Evolutionary conservation across 2,329 filamentous ascomycete species (phyloP).

Genomic region (Trichothecium roseum): DNA sequence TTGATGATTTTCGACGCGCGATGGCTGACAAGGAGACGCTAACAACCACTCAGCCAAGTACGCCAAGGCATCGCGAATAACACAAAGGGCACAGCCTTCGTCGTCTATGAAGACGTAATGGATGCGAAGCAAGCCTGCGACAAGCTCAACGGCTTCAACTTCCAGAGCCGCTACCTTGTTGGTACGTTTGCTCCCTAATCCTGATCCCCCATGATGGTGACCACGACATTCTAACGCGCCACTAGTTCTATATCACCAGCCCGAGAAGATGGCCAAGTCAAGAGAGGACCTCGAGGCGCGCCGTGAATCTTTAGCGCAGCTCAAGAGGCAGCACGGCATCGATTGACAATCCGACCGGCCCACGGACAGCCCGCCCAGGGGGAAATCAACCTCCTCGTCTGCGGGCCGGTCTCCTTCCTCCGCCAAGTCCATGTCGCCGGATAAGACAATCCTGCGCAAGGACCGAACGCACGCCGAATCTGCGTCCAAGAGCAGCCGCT

Average conservation of each 20-base stretch:
- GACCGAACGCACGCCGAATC: conserved; percentile 23
- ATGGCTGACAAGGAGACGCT: conserved; percentile 7
- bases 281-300: conserved; percentile 90
- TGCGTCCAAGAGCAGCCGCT: conserved; percentile 15
- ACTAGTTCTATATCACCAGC: conserved; percentile 52
- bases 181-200: conserved; percentile 47
- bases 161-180: conserved; percentile 98
- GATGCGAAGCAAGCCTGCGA: conserved; percentile 98
- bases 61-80: conserved; percentile 95
- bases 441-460: conserved; percentile 35
- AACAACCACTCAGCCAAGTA: conserved; percentile 62
- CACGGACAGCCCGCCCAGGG: conserved; percentile 38
- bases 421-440: conserved; percentile 25
- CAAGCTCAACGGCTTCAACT: conserved; percentile 99
- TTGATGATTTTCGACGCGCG: neutral
- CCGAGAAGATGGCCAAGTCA: conserved; percentile 63
- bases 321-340: conserved; percentile 97
- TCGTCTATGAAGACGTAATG: conserved; percentile 98
- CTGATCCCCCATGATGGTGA: conserved; percentile 1
- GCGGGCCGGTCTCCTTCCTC: conserved; percentile 51
- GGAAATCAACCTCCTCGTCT: conserved; percentile 33
- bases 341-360: conserved; percentile 82
- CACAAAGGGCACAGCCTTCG: conserved; percentile 97
- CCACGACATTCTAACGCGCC: neutral
- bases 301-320: conserved; percentile 93